These are phyloP conservation scores for Austroboletus festivus DNA, from an alignment of 768 basidiomycete genomes.

Conservation along the genomic window DNA sequence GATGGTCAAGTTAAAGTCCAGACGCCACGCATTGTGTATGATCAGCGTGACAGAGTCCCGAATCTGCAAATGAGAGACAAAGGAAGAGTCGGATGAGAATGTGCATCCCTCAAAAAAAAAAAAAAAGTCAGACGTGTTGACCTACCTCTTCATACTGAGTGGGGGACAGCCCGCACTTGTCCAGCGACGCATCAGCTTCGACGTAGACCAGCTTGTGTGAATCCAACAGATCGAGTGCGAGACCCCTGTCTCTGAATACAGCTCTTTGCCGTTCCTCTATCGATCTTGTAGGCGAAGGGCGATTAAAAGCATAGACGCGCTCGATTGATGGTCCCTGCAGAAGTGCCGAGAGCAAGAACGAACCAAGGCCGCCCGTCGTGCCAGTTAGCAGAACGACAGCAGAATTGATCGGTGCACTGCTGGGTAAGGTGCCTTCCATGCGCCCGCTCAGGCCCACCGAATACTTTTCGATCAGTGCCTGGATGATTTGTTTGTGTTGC, in stretches of 20 bases:
- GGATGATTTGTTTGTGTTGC: slow-evolving; percentile 19
- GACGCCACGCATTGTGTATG: slow-evolving; percentile 22
- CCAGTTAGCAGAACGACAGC: slow-evolving; percentile 34
- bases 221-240: slow-evolving; percentile 31
- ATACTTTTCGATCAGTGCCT: slow-evolving; percentile 41
- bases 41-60: slow-evolving; percentile 28
- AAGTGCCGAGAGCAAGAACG: slow-evolving; percentile 34
- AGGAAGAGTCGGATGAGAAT: neutral
- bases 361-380: slow-evolving; percentile 43
- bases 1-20: slow-evolving; percentile 42
- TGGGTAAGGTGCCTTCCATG: slow-evolving; percentile 7
- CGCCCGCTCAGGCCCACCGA: slow-evolving; percentile 14
- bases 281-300: slow-evolving; percentile 11
- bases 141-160: slow-evolving; percentile 30
- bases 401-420: slow-evolving; percentile 1
- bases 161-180: slow-evolving; percentile 28
- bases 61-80: neutral
- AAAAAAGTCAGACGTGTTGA: too few relatives aligned
- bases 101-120: too few relatives aligned
- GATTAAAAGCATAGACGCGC: slow-evolving; percentile 36
- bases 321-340: slow-evolving; percentile 23
- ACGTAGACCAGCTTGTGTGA: slow-evolving; percentile 35
- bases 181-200: slow-evolving; percentile 35
- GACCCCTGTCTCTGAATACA: slow-evolving; percentile 36
- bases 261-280: slow-evolving; percentile 28